These are phyloP conservation scores for Botrytis fragariae DNA, from an alignment of 2,329 filamentous ascomycete species.

Conservation along the genomic window DNA sequence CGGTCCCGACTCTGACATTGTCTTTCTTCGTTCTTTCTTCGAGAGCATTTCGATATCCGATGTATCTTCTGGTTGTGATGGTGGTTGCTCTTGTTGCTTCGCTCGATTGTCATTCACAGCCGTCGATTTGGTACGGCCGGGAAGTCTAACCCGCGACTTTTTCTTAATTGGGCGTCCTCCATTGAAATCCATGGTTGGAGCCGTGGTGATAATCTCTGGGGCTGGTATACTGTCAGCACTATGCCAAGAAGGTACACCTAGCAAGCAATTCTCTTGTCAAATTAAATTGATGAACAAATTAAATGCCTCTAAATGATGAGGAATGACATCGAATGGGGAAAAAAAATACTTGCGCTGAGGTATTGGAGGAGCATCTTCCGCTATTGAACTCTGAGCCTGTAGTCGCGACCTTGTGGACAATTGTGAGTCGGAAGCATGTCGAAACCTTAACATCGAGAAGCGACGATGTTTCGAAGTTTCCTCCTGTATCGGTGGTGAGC, in stretches of 20 bases:
- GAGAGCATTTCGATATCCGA: slow-evolving; percentile 29
- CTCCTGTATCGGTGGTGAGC: slow-evolving; percentile 51
- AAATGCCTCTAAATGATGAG: background rate
- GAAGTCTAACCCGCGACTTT: slow-evolving; percentile 53
- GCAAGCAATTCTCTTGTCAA: background rate
- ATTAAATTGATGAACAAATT: background rate
- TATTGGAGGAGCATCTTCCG: slow-evolving; percentile 52
- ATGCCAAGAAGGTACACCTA: background rate
- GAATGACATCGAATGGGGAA: slow-evolving; percentile 29
- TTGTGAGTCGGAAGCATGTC: slow-evolving; percentile 91
- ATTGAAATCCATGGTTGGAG: slow-evolving; percentile 69
- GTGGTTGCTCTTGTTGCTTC: slow-evolving; percentile 23
- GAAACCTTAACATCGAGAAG: slow-evolving; percentile 74
- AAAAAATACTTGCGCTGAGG: slow-evolving; percentile 52
- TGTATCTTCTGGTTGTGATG: slow-evolving; percentile 21
- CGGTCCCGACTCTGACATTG: slow-evolving; percentile 38
- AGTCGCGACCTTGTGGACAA: slow-evolving; percentile 73
- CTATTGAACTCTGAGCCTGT: slow-evolving; percentile 48
- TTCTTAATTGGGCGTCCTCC: slow-evolving; percentile 51
- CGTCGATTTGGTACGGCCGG: slow-evolving; percentile 45
- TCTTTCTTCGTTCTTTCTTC: slow-evolving; percentile 46
- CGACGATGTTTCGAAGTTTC: slow-evolving; percentile 57
- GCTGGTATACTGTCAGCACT: slow-evolving; percentile 43
- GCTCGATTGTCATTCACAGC: slow-evolving; percentile 20
- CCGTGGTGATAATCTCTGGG: slow-evolving; percentile 83